Conservation (phyloP, 1,284 basidiomycete genomes). For the Apiotrichum mycotoxinovorans region DNA sequence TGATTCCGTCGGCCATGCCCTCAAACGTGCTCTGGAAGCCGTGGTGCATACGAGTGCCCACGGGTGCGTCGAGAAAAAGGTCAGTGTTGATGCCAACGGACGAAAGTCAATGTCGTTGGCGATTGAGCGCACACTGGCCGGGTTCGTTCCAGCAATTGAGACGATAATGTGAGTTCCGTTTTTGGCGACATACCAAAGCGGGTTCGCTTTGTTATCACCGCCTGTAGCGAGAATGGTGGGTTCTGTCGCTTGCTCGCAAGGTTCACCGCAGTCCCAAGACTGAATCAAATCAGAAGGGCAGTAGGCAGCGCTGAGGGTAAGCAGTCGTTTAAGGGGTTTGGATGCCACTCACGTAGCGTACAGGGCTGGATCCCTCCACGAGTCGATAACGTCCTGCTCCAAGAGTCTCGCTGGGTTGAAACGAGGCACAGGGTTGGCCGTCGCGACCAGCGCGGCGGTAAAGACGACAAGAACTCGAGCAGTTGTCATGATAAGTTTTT, state of each 20-base stretch:
- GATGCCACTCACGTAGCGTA: background rate
- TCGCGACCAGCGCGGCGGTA: background rate
- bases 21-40: background rate
- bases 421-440: background rate
- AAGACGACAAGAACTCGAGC: background rate
- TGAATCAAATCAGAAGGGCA: background rate
- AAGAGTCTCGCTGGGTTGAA: background rate
- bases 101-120: slow-evolving; percentile 22
- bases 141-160: slow-evolving; percentile 26
- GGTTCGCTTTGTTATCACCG: slow-evolving; percentile 1
- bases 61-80: background rate
- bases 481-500: background rate
- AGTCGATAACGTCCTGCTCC: background rate
- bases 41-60: slow-evolving; percentile 11
- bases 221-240: background rate
- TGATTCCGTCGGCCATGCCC: slow-evolving; percentile 16
- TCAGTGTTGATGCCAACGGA: background rate
- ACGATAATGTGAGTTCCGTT: slow-evolving; percentile 18
- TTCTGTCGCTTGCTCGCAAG: background rate
- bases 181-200: slow-evolving; percentile 8
- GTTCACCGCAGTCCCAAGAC: background rate
- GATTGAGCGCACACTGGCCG: slow-evolving; percentile 14
- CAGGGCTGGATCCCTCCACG: background rate
- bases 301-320: background rate
- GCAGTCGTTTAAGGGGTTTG: background rate